Base-by-base conservation (phyloP, 306 rosid species). In the Lupinus albus region DNA sequence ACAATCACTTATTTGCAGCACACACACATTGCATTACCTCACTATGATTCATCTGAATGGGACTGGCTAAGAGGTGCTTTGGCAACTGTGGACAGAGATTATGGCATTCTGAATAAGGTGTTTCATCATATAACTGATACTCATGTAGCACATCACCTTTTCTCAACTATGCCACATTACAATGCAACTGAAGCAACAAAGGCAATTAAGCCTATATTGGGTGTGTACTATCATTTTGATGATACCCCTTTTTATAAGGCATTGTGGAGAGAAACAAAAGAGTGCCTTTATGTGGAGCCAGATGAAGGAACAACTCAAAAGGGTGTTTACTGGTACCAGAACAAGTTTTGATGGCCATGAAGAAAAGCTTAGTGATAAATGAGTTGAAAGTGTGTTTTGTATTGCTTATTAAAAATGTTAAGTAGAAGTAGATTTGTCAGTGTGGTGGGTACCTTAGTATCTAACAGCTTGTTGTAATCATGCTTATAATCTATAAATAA, bases 1-100 rank as follows among this genome's bases (percentile, higher is more conserved):
- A 38, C 75, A 42, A 85, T 88, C 49, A 83, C 94, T 0, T 85
- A 76, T 64, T 70, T 91, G 87, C 96, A 86, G 72, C 96, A 91
- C 50, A 88, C 96, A 4, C 96, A 91, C 64, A 70, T 68, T 12
- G 47, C 91, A 2, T 66, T 88, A 52, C 94, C 97, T 0, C 95
- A 85, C 70, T 91, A 86, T 48, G 91, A 85, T 17, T 65, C 93
- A 5, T 76, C 85, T 0, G 91, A 91, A 48, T 86, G 97, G 97
- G 96, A 91, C 5, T 91, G 97, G 97, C 32, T 88, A 36, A 78
- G 83, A 66, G 97, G 96, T 1, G 92, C 95, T 4, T 30, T 88
- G 73, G 78, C 90, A 1, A 88, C 97, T 0, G 57, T 80, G 56
- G 96, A 91, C 32, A 87, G 97, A 80, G 88, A 88, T 54, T 88